Percentiles rank a stretch among this genome's conserved stretches.
Evolutionary conservation across 306 rosid species (phyloP).

Genomic region (Medicago arabica): DNA sequence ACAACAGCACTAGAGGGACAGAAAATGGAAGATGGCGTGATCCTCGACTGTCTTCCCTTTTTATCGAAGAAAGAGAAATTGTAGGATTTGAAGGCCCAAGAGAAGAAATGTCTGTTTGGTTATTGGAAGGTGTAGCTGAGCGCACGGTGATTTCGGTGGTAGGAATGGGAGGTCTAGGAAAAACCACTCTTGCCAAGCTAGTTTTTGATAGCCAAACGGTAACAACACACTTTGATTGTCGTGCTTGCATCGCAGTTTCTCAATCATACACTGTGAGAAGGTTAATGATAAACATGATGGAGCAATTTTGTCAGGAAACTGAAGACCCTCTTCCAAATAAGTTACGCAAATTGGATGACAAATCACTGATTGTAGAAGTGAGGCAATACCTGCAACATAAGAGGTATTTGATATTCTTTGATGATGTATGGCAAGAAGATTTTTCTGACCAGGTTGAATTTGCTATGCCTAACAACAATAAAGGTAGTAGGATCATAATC

Average conservation of each 20-base stretch:
- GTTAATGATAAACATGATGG: not conserved
- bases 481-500: conserved; percentile 26
- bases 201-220: conserved; percentile 13
- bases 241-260: conserved; percentile 16
- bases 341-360: conserved; percentile 22
- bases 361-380: not conserved
- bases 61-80: conserved; percentile 19
- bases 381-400: conserved; percentile 13
- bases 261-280: conserved; percentile 9
- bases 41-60: conserved; percentile 29
- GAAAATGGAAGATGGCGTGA: conserved; percentile 1
- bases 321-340: not conserved
- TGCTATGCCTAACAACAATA: not conserved
- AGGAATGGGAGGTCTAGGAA: conserved; percentile 28
- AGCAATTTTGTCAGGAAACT: conserved; percentile 10
- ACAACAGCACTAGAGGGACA: not conserved
- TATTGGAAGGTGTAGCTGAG: not conserved
- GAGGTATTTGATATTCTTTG: conserved; percentile 31
- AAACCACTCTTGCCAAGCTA: conserved; percentile 27
- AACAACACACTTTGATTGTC: not conserved
- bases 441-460: conserved; percentile 20
- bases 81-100: conserved; percentile 14
- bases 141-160: conserved; percentile 32
- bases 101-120: not conserved
- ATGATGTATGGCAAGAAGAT: conserved; percentile 27